Conservation (phyloP, 257 asterid genomes). For the Przewalskia tangutica region DNA sequence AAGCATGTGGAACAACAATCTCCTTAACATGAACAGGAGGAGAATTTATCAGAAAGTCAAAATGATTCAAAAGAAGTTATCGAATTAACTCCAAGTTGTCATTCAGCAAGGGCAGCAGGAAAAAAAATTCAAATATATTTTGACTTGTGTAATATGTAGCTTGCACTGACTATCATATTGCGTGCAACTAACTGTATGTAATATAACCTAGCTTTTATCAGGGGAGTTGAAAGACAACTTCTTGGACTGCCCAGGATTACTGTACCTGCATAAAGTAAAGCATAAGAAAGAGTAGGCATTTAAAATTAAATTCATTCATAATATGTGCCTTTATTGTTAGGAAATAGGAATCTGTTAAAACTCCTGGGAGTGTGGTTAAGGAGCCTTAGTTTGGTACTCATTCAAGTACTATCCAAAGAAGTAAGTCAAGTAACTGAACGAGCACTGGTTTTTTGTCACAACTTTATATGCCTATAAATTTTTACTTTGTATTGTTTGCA, state of each 20-base stretch:
- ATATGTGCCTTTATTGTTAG: neutral
- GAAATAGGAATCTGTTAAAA: neutral
- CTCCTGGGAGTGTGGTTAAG: neutral
- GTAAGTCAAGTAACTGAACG: neutral
- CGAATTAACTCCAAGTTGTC: constrained; percentile 59
- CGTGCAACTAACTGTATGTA: neutral
- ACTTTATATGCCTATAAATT: neutral
- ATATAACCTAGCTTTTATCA: neutral
- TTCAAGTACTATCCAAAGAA: neutral
- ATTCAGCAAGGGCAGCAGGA: constrained; percentile 62
- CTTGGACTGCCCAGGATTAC: neutral
- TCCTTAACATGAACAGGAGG: constrained; percentile 33
- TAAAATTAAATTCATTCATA: neutral
- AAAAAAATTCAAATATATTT: constrained; percentile 44
- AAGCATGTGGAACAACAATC: constrained; percentile 31
- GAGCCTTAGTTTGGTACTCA: neutral
- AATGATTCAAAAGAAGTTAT: constrained; percentile 24
- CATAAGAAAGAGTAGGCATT: neutral
- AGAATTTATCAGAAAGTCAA: constrained; percentile 40
- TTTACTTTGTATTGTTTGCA: neutral
- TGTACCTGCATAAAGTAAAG: neutral
- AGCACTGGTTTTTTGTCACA: neutral
- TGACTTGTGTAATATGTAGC: neutral
- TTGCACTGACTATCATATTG: neutral
- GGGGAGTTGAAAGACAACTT: neutral